These are phyloP conservation scores for Meira miltonrushii DNA, from an alignment of 1,284 basidiomycete species.

Conservation along the genomic window DNA sequence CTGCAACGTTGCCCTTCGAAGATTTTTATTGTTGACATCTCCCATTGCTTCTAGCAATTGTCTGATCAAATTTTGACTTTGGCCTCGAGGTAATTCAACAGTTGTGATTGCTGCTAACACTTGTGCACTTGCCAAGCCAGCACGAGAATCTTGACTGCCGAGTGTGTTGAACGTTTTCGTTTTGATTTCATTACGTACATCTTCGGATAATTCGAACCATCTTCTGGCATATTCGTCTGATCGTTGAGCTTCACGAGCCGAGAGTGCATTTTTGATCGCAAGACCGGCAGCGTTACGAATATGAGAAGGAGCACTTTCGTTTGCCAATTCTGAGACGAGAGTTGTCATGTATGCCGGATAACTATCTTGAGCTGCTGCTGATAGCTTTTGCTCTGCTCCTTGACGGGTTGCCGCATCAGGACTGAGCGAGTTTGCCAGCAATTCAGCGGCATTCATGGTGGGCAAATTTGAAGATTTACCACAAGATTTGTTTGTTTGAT, in stretches of 20 bases:
- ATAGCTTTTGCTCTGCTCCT: conserved; percentile 49
- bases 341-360: conserved; percentile 27
- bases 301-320: conserved; percentile 56
- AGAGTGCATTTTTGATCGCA: conserved; percentile 91
- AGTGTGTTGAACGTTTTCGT: conserved; percentile 78
- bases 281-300: conserved; percentile 90
- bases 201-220: conserved; percentile 72
- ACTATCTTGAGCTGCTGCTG: conserved; percentile 45
- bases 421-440: conserved; percentile 50
- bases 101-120: conserved; percentile 88
- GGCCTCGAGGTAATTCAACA: conserved; percentile 78
- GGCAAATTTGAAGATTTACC: no score
- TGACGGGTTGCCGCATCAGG: conserved; percentile 43
- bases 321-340: conserved; percentile 45
- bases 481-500: no score
- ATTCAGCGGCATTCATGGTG: conserved; percentile 49
- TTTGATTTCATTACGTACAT: conserved; percentile 77
- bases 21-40: conserved; percentile 67
- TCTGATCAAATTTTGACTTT: conserved; percentile 87
- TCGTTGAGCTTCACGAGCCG: conserved; percentile 72
- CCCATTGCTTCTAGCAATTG: conserved; percentile 81
- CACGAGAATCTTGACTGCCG: conserved; percentile 67
- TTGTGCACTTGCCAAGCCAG: conserved; percentile 82
- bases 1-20: conserved; percentile 84
- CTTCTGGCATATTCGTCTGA: conserved; percentile 42